Base-by-base conservation (phyloP, 257 asterid genomes). In the Nicotiana obtusifolia region DNA sequence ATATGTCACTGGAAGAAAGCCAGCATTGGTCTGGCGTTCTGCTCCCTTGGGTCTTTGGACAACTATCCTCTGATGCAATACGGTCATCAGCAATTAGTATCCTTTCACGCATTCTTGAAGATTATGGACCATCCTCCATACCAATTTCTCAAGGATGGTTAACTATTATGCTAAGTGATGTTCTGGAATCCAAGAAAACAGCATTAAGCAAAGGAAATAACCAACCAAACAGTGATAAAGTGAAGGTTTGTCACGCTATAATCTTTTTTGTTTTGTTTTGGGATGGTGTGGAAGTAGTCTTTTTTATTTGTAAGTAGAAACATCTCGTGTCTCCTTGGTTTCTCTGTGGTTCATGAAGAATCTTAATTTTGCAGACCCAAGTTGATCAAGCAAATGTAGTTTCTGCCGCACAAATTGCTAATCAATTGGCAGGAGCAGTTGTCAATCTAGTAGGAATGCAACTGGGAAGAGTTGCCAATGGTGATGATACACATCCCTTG, bases 121-220 rank as follows among this genome's bases (percentile, higher is more conserved):
- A 94, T 87, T 96, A 91, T 86, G 99, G 99, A 77, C 98, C 98
- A 78, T 94, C 98, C 44, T 88, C 98, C 52, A 56, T 96, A 65
- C 93, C 97, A 31, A 94, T 94, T 81, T 94, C 99, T 87, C 99
- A 96, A 88, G 99, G 95, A 86, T 96, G 99, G 99, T 87, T 96
- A 85, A 90, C 95, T 82, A 78, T 96, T 80, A 87, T 94, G 87
- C 87, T 96, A 59, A 86, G 89, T 20, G 97, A 96, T 84, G 81
- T 91, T 83, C 89, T 96, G 77, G 90, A 84, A 86, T 87, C 86
- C 89, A 92, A 88, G 88, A 96, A 93, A 83, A 86, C 85, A 54
- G 81, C 89, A 61, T 87, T 91, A 85, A 33, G 84, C 59, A 89
- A 90, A 86, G 98, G 88, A 86, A 94, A 80, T 83, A 84, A 83